Percentiles rank a stretch among this genome's conserved stretches.
Conservation (phyloP, 2,329 filamentous ascomycete genomes). For the Pyrenophora graminea region DNA sequence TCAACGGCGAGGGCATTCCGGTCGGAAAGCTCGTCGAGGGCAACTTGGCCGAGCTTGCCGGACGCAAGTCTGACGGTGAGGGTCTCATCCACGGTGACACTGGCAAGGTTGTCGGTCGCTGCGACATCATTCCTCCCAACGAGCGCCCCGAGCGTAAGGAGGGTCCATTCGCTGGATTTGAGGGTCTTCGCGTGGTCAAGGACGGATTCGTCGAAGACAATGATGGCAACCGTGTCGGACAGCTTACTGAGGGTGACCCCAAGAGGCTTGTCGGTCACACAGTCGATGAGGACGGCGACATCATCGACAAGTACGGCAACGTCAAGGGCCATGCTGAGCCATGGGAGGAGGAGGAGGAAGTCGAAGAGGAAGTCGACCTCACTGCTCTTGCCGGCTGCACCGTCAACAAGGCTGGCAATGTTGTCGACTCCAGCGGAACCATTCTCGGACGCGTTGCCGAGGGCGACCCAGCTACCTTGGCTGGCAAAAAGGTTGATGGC, state of each 20-base stretch:
- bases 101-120: conserved; percentile 61
- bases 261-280: conserved; percentile 73
- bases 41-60: conserved; percentile 60
- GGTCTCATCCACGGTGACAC: conserved; percentile 61
- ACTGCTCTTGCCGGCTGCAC: conserved; percentile 64
- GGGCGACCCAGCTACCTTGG: conserved; percentile 60
- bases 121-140: conserved; percentile 61
- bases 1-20: conserved; percentile 57
- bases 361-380: conserved; percentile 58
- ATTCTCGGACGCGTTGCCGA: conserved; percentile 63
- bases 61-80: conserved; percentile 59
- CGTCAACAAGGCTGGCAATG: conserved; percentile 67
- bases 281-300: conserved; percentile 82
- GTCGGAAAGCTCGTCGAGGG: conserved; percentile 62
- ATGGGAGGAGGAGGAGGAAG: conserved; percentile 52
- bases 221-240: conserved; percentile 76
- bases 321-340: conserved; percentile 64
- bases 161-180: conserved; percentile 70
- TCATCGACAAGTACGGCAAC: conserved; percentile 75
- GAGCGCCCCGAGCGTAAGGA: conserved; percentile 62
- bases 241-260: conserved; percentile 70
- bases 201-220: conserved; percentile 75
- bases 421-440: conserved; percentile 63
- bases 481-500: conserved; percentile 66
- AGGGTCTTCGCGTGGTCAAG: conserved; percentile 68